These are phyloP conservation scores for Chamaecyparis obtusa DNA, from an alignment of 75 land plant species.

Conservation along the genomic window DNA sequence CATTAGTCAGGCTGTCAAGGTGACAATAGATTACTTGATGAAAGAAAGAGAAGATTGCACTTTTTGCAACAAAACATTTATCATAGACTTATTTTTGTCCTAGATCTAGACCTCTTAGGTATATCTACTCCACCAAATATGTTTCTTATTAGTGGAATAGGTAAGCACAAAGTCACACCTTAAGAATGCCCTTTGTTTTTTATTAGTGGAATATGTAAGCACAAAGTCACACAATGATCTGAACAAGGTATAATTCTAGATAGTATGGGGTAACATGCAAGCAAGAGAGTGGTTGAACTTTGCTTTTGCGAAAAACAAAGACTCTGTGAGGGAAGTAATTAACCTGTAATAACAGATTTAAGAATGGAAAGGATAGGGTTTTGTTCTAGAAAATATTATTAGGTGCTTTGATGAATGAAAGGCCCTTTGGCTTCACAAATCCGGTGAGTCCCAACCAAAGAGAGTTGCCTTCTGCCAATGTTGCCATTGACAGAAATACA, in stretches of 20 bases:
- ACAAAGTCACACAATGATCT: too few species aligned
- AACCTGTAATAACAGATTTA: neutral
- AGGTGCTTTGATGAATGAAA: too few species aligned
- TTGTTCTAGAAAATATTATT: too few species aligned
- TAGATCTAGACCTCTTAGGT: neutral
- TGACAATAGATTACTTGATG: neutral
- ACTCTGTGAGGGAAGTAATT: neutral
- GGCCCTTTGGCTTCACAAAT: too few species aligned
- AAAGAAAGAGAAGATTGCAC: neutral
- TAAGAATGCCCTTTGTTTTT: neutral
- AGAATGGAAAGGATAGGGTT: too few species aligned
- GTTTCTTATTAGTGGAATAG: neutral
- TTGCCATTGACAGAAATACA: too few species aligned
- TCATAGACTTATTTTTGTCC: too few species aligned
- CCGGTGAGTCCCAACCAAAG: too few species aligned
- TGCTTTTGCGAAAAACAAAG: neutral
- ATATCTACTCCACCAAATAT: neutral
- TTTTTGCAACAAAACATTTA: neutral
- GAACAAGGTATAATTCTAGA: neutral
- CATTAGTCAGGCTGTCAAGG: neutral
- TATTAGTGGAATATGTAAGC: too few species aligned
- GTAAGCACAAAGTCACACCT: neutral
- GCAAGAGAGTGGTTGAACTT: neutral
- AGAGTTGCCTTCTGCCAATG: too few species aligned
- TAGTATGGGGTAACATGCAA: neutral